phyloP scores from a whole-genome alignment of 73 alveolate species.

The Tetrahymena elliotti region DNA sequence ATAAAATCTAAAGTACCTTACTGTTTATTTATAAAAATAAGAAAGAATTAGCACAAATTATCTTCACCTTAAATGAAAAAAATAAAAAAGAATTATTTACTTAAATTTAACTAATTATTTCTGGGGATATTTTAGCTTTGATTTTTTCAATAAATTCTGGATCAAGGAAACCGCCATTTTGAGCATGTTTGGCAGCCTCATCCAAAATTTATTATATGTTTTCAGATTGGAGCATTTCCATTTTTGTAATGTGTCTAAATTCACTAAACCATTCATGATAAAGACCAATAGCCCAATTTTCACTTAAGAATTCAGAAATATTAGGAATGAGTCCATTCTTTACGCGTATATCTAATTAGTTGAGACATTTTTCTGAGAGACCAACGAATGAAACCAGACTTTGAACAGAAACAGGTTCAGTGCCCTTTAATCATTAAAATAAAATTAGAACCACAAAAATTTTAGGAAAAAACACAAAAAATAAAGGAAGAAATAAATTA shows the following conservation, averaged over 20 bases:
- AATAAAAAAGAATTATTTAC: not conserved
- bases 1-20: slow-evolving; percentile 81
- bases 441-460: not conserved
- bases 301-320: slow-evolving; percentile 91
- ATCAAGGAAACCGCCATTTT: slow-evolving; percentile 63
- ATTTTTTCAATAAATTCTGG: slow-evolving; percentile 58
- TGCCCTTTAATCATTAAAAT: slow-evolving; percentile 37
- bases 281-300: slow-evolving; percentile 97
- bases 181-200: slow-evolving; percentile 62
- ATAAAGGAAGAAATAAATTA: not conserved
- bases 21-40: slow-evolving; percentile 56
- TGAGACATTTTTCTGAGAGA: slow-evolving; percentile 90
- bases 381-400: slow-evolving; percentile 92
- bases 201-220: slow-evolving; percentile 64
- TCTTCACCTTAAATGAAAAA: too few relatives aligned
- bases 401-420: slow-evolving; percentile 81
- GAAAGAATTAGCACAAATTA: too few relatives aligned
- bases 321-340: slow-evolving; percentile 82
- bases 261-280: slow-evolving; percentile 98
- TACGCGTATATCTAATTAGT: slow-evolving; percentile 79
- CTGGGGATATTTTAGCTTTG: slow-evolving; percentile 56
- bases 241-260: slow-evolving; percentile 85
- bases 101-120: slow-evolving; percentile 43
- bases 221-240: slow-evolving; percentile 52
- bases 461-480: not conserved